phyloP scores from a whole-genome alignment of 2,329 filamentous ascomycete species.

The Diaporthe sp. region DNA sequence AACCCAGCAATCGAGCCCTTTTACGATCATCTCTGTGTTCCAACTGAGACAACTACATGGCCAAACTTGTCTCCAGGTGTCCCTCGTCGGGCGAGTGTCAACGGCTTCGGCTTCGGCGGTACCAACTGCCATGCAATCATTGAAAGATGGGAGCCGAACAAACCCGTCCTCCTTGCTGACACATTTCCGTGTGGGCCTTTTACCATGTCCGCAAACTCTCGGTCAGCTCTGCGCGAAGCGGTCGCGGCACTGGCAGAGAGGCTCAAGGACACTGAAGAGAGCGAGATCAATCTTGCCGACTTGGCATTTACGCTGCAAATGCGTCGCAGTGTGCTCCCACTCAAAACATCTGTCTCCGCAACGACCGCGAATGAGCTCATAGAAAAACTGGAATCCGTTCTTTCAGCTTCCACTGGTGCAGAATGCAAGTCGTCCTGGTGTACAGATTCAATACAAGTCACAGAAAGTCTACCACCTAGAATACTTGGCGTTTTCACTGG shows the following conservation, averaged over 20 bases:
- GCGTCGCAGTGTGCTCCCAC: background rate
- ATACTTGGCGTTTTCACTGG: constrained; percentile 48
- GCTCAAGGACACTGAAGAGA: background rate
- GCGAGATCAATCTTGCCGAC: background rate
- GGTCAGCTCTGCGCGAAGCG: constrained; percentile 30
- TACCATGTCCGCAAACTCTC: constrained; percentile 48
- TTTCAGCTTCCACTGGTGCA: background rate
- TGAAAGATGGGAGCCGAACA: constrained; percentile 47
- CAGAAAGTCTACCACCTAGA: background rate
- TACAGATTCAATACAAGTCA: background rate
- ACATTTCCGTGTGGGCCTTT: constrained; percentile 43
- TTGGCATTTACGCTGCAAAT: background rate
- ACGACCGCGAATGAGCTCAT: background rate
- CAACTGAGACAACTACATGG: background rate
- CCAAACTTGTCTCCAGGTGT: background rate
- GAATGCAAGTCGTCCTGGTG: background rate
- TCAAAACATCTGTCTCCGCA: background rate
- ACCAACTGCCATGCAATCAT: background rate
- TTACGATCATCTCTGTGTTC: constrained; percentile 44
- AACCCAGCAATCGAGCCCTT: constrained; percentile 52
- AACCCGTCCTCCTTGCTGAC: constrained; percentile 48
- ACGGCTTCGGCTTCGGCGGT: constrained; percentile 51
- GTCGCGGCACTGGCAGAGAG: background rate
- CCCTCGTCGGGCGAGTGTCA: constrained; percentile 48
- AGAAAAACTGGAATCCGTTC: background rate